phyloP scores from a whole-genome alignment of 2,329 filamentous ascomycete genomes.

The Nigrospora oryzae region DNA sequence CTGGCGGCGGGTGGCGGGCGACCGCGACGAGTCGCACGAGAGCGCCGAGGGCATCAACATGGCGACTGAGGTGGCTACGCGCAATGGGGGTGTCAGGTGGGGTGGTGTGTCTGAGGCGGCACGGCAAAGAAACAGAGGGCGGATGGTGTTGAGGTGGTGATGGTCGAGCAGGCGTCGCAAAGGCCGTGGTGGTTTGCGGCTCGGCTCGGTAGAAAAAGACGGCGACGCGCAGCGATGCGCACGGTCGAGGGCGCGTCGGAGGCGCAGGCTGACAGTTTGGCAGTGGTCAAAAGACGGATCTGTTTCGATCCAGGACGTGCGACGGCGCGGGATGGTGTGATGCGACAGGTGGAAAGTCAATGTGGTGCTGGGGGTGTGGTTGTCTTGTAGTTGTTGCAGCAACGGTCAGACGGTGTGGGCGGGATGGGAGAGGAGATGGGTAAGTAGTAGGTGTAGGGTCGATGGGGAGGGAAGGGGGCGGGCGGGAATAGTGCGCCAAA shows the following conservation, averaged over 20 bases:
- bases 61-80: constrained; percentile 7
- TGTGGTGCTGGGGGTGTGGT: too few species aligned
- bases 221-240: constrained; percentile 1
- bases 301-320: background rate
- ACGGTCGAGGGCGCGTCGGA: background rate
- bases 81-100: background rate
- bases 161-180: too few species aligned
- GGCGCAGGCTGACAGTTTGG: background rate
- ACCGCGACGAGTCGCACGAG: constrained; percentile 46
- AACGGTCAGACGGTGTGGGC: background rate
- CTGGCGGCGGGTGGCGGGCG: constrained; percentile 34
- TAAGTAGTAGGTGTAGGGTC: too few species aligned
- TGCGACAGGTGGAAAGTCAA: background rate
- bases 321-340: background rate
- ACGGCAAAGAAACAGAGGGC: too few species aligned
- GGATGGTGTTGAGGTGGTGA: too few species aligned
- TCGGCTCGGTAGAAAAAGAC: background rate
- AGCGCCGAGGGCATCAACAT: constrained; percentile 55
- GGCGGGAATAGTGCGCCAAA: constrained; percentile 8
- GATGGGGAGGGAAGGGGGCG: background rate
- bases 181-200: background rate
- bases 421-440: too few species aligned
- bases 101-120: background rate
- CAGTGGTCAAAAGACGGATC: background rate
- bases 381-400: background rate